Percentiles rank a stretch among this genome's conserved stretches.
Conservation (phyloP, 768 basidiomycete species). For the Collybia nuda region DNA sequence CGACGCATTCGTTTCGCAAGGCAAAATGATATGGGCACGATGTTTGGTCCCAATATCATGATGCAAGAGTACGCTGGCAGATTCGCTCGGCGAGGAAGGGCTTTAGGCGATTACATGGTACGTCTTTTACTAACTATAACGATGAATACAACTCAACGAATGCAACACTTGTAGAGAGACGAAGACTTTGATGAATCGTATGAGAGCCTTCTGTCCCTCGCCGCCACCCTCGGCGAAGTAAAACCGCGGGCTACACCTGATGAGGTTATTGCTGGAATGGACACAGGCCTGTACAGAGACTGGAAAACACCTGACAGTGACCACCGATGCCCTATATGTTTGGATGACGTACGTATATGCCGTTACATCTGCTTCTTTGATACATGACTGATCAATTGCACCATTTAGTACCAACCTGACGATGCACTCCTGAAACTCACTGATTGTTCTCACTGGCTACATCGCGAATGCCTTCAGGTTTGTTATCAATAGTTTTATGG, state of each 20-base stretch:
- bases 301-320: constrained; percentile 70
- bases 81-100: constrained; percentile 17
- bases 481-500: constrained; percentile 16
- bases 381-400: constrained; percentile 5
- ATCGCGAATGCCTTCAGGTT: constrained; percentile 74
- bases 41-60: constrained; percentile 12
- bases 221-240: constrained; percentile 65
- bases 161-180: constrained; percentile 50
- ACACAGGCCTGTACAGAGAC: constrained; percentile 63
- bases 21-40: constrained; percentile 5
- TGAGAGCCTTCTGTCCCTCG: constrained; percentile 61
- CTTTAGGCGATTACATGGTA: constrained; percentile 54
- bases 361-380: not conserved
- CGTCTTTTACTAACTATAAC: constrained; percentile 20
- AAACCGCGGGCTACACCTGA: constrained; percentile 64
- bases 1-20: no score
- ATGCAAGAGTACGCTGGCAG: constrained; percentile 12
- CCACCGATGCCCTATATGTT: constrained; percentile 77
- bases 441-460: constrained; percentile 80
- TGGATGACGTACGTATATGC: constrained; percentile 68
- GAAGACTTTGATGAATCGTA: constrained; percentile 79
- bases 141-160: not conserved
- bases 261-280: constrained; percentile 56
- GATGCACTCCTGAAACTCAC: constrained; percentile 66
- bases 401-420: constrained; percentile 56